Evolutionary conservation across 2,329 filamentous ascomycete genomes (phyloP).

Genomic region (Diaporthe helianthi): DNA sequence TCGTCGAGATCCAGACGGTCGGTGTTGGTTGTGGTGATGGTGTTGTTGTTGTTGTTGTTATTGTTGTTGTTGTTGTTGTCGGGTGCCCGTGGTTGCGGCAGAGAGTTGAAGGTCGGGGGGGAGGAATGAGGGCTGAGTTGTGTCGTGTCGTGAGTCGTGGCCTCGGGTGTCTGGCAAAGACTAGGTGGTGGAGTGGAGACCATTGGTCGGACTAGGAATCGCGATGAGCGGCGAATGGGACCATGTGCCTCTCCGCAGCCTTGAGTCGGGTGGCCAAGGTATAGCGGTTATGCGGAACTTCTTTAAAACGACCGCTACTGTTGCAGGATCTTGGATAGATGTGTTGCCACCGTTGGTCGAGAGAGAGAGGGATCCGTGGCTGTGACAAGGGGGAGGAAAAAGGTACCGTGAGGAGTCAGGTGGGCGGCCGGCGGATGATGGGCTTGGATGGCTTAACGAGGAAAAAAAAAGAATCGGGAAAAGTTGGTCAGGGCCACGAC

Average conservation of each 20-base stretch:
- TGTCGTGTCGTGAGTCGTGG: conserved; percentile 35
- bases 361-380: conserved; percentile 15
- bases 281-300: background rate
- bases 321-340: conserved; percentile 21
- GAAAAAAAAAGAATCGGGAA: conserved; percentile 22
- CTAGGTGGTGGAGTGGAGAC: conserved; percentile 34
- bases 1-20: background rate
- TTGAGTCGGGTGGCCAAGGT: conserved; percentile 6
- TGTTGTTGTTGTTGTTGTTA: background rate
- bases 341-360: conserved; percentile 14
- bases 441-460: conserved; percentile 10
- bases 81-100: conserved; percentile 11
- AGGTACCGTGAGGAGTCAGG: conserved; percentile 17
- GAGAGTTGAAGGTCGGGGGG: conserved; percentile 21
- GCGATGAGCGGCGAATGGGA: conserved; percentile 20
- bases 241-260: conserved; percentile 11
- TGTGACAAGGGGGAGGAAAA: conserved; percentile 11
- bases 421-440: conserved; percentile 22
- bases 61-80: background rate
- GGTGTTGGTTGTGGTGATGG: background rate
- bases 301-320: conserved; percentile 14
- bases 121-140: conserved; percentile 18
- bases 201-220: conserved; percentile 29
- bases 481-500: conserved; percentile 28
- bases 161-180: conserved; percentile 34